Evolutionary conservation across 805 yeast genomes (phyloP).

Genomic region (Saccharomycopsis vini): DNA sequence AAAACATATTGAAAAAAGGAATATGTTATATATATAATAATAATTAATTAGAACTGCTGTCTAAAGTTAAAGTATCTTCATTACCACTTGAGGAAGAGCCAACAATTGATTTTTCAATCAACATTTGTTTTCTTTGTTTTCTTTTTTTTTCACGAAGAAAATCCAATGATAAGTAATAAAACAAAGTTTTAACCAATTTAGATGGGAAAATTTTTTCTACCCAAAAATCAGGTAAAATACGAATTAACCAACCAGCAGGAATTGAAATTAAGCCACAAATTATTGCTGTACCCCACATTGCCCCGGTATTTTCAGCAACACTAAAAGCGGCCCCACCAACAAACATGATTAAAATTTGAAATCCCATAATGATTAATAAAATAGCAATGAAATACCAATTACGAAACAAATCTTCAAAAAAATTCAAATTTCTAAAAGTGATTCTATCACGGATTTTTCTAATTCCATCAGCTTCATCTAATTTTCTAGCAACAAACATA

Average conservation of each 20-base stretch:
- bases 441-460: slow-evolving; percentile 48
- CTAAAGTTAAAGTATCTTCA: no score
- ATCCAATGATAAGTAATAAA: slow-evolving; percentile 8
- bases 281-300: slow-evolving; percentile 85
- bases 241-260: slow-evolving; percentile 68
- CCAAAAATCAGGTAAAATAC: slow-evolving; percentile 80
- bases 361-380: slow-evolving; percentile 64
- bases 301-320: slow-evolving; percentile 66
- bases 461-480: slow-evolving; percentile 78
- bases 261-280: slow-evolving; percentile 72
- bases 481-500: slow-evolving; percentile 78
- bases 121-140: slow-evolving; percentile 8
- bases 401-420: slow-evolving; percentile 71
- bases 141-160: slow-evolving; percentile 13
- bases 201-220: slow-evolving; percentile 59
- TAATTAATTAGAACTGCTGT: no score
- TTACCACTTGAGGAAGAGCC: no score
- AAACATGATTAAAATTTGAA: slow-evolving; percentile 86
- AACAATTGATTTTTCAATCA: no score
- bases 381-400: slow-evolving; percentile 77
- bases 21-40: no score
- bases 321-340: slow-evolving; percentile 96
- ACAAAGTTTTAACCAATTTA: slow-evolving; percentile 15
- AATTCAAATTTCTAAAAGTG: slow-evolving; percentile 60
- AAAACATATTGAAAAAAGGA: no score